phyloP scores from a whole-genome alignment of 306 rosid species.

The Quercus berberidifolia region DNA sequence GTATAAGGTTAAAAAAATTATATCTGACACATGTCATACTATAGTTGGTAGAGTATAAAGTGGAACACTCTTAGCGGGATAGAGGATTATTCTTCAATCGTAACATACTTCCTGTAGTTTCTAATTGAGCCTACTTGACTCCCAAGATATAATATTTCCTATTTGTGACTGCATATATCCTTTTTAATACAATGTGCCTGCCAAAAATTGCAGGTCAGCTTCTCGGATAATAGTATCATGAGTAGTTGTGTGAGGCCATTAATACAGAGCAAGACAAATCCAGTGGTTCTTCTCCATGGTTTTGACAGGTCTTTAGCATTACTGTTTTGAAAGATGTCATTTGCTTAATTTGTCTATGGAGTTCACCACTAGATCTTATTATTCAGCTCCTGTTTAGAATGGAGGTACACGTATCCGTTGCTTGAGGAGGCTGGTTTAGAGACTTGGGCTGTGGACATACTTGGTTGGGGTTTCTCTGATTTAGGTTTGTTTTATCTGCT shows the following conservation, averaged over 20 bases:
- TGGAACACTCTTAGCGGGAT: too few relatives aligned
- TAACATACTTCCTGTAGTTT: too few relatives aligned
- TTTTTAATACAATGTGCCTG: background rate
- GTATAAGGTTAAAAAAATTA: too few relatives aligned
- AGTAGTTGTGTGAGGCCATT: constrained; percentile 84
- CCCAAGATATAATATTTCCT: too few relatives aligned
- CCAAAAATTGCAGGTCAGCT: constrained; percentile 48
- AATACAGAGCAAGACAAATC: constrained; percentile 50
- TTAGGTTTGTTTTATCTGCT: constrained; percentile 54
- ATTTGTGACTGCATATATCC: background rate
- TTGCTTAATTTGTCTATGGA: constrained; percentile 23
- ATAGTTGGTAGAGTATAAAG: too few relatives aligned
- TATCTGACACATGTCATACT: too few relatives aligned
- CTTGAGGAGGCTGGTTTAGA: constrained; percentile 81
- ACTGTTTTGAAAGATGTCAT: background rate
- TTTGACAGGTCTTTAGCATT: constrained; percentile 69
- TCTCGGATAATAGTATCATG: constrained; percentile 58
- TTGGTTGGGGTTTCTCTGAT: constrained; percentile 99
- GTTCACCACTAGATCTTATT: constrained; percentile 34
- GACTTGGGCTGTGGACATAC: constrained; percentile 94
- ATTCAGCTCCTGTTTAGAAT: constrained; percentile 95
- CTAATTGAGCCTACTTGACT: too few relatives aligned
- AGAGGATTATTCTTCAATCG: too few relatives aligned
- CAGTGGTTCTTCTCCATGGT: constrained; percentile 88
- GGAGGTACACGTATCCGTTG: constrained; percentile 84